Base-by-base conservation (phyloP, 768 basidiomycete species). In the Termitomyces sp. region DNA sequence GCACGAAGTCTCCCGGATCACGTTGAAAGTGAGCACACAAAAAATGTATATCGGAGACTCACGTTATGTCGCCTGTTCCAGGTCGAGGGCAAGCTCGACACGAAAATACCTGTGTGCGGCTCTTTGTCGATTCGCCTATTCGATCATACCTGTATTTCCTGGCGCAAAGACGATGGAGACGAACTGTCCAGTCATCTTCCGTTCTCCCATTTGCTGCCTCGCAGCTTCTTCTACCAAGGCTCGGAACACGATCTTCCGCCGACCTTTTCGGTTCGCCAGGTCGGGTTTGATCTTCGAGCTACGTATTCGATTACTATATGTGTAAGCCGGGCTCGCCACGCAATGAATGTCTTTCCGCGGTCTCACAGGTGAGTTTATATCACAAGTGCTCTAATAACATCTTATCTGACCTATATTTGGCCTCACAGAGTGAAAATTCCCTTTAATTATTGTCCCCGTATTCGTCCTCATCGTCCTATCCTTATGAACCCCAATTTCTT, bases 391-490 rank as follows among this genome's bases (percentile, higher is more conserved):
- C 25, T 11, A 32, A 46, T 38, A 31, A 31, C 45, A 48, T 6
- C 14, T 54, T 12, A 14, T 40, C 15, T 54, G 36, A 31, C 43
- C n/a, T 7, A 45, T 54, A 32, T 49, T 8, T 47, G 61, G 15
- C 15, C 53, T 36, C 25, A 17, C 57, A 87, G 86, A 40, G 68
- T 86, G 38, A 71, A 70, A 20, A 69, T 85, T 4, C 82, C 81
- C 2, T 76, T 90, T 57, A 68, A 70, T 4, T 87, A 88, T 64
- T 64, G 61, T 48, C 87, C 86, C 10, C 81, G 81, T 50, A 78
- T 78, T 56, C 80, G 84, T 15, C 80, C 88, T 0, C 76, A 77
- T 59, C 76, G 80, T 15, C 83, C 87, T 4, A 82, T 86, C 45
- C 67, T 84, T 15, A 70, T 77, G 2, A 72, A 73, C 12, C 73